Evolutionary conservation across 2,329 filamentous ascomycete genomes (phyloP).

Genomic region (Alternaria atra): DNA sequence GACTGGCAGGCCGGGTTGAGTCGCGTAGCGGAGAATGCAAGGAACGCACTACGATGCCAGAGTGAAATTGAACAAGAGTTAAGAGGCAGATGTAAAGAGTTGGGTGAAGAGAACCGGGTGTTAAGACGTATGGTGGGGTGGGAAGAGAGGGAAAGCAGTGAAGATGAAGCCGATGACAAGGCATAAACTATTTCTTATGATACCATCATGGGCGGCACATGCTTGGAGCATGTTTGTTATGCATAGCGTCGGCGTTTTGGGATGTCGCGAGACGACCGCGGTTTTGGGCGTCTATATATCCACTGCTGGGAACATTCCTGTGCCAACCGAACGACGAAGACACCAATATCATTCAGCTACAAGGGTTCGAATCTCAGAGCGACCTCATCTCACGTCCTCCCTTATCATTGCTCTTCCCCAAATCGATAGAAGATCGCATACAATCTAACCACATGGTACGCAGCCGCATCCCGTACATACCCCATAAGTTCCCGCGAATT

Average conservation of each 20-base stretch:
- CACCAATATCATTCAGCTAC: neutral
- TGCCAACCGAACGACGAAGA: neutral
- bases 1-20: conserved; percentile 59
- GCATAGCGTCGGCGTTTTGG: conserved; percentile 5
- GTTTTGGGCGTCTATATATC: neutral
- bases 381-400: neutral
- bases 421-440: neutral
- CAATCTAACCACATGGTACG: neutral
- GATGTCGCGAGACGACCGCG: neutral
- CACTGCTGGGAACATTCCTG: neutral
- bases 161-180: conserved; percentile 49
- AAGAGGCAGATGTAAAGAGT: conserved; percentile 50
- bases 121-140: conserved; percentile 57
- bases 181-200: neutral
- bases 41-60: conserved; percentile 51
- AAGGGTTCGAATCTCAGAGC: too few species aligned
- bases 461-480: neutral
- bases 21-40: conserved; percentile 54
- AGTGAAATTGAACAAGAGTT: conserved; percentile 50
- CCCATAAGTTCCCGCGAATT: neutral
- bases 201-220: neutral
- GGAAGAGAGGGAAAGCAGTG: conserved; percentile 53
- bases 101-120: conserved; percentile 60
- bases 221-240: neutral
- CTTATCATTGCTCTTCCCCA: neutral